Evolutionary conservation across 2,329 filamentous ascomycete genomes (phyloP).

Genomic region (Bipolaris oryzae): DNA sequence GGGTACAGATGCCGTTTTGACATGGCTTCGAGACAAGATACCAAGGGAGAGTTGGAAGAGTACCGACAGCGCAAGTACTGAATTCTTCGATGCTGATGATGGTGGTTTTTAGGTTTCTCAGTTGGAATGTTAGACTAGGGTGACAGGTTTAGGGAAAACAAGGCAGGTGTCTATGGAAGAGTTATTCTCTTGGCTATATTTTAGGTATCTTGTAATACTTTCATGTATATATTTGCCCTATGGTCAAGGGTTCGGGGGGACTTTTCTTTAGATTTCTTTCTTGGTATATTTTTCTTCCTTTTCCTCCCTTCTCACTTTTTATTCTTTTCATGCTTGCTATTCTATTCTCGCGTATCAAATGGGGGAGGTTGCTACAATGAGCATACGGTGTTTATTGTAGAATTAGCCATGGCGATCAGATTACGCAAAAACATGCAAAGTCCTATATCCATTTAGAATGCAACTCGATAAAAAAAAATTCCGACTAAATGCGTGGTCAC

Average conservation of each 20-base stretch:
- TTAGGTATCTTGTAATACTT: constrained; percentile 13
- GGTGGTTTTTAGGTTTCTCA: constrained; percentile 16
- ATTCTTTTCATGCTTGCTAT: background rate
- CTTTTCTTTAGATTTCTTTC: background rate
- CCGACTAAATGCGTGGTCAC: no score
- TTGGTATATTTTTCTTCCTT: background rate
- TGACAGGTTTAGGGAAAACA: background rate
- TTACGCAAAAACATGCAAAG: background rate
- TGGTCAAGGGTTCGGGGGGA: background rate
- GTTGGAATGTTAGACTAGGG: background rate
- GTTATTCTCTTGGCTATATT: background rate
- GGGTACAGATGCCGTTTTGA: constrained; percentile 82
- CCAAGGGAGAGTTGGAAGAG: constrained; percentile 51
- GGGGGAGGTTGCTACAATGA: background rate
- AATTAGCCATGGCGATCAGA: background rate
- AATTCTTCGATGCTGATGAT: constrained; percentile 31
- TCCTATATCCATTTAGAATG: background rate
- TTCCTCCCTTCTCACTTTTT: background rate
- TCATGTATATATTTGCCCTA: constrained; percentile 11
- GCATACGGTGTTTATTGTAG: background rate
- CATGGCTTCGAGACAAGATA: constrained; percentile 80
- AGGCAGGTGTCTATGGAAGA: background rate
- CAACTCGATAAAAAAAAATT: background rate
- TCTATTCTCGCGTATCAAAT: background rate
- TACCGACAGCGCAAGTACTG: constrained; percentile 28